Conservation (phyloP, 106 monocot genomes). For the Acorus gramineus region DNA sequence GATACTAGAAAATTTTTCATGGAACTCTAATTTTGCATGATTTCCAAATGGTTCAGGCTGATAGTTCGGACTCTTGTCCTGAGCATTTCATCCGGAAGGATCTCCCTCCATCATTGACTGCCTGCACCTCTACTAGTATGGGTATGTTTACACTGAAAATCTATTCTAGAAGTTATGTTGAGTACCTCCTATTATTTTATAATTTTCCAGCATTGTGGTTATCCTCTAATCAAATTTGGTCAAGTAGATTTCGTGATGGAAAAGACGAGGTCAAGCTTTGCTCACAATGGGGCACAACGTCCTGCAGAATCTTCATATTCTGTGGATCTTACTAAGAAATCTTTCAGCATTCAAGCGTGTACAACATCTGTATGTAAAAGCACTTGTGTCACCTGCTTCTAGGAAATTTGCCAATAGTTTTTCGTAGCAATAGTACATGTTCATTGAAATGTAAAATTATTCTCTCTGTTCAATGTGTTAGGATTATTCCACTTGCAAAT, state of each 20-base stretch:
- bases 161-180: too few relatives aligned
- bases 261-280: not conserved
- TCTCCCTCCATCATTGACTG: constrained; percentile 10
- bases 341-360: constrained; percentile 33
- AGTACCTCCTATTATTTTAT: too few relatives aligned
- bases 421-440: not conserved
- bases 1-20: too few relatives aligned
- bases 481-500: constrained; percentile 20
- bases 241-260: not conserved
- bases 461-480: constrained; percentile 3
- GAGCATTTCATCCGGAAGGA: constrained; percentile 13
- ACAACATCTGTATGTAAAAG: constrained; percentile 33
- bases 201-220: too few relatives aligned
- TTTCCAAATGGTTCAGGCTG: constrained; percentile 18
- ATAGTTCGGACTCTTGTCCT: constrained; percentile 39
- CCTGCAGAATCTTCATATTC: not conserved
- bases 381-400: not conserved
- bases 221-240: not conserved
- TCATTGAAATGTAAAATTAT: not conserved
- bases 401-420: not conserved
- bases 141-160: constrained; percentile 6
- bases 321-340: constrained; percentile 10
- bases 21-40: constrained; percentile 23
- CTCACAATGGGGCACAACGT: constrained; percentile 2
- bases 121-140: constrained; percentile 10